Evolutionary conservation across 169 alveolate species (phyloP).

Genomic region (Ichthyophthirius multifiliis): DNA sequence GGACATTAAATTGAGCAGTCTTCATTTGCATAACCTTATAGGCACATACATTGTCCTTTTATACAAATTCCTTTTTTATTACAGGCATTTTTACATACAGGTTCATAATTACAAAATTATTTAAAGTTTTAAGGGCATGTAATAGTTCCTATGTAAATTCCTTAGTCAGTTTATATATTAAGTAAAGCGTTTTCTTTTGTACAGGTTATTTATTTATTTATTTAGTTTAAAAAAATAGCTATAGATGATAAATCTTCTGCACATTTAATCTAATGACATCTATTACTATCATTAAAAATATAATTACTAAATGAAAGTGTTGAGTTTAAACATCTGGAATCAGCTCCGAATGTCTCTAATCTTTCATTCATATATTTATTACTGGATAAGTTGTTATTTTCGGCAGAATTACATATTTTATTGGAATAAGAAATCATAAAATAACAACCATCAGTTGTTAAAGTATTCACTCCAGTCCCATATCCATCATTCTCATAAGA

Average conservation of each 20-base stretch:
- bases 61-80: background rate
- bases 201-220: background rate
- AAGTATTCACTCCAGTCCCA: background rate
- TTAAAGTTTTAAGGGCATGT: background rate
- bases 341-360: background rate
- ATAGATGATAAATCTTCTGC: background rate
- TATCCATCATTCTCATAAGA: background rate
- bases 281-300: background rate
- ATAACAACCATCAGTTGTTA: background rate
- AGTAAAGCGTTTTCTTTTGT: background rate
- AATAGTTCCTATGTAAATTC: background rate
- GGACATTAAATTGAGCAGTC: background rate
- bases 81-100: background rate
- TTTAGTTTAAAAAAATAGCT: background rate
- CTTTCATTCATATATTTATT: background rate
- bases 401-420: background rate
- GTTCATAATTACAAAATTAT: background rate
- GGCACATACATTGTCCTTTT: background rate
- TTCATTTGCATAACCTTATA: background rate
- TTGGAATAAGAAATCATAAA: background rate
- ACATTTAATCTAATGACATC: background rate
- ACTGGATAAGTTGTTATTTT: background rate
- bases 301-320: background rate
- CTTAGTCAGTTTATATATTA: background rate
- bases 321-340: background rate